Evolutionary conservation across 495 filamentous ascomycete genomes (phyloP).

Genomic region (Aspergillus funiculosus): DNA sequence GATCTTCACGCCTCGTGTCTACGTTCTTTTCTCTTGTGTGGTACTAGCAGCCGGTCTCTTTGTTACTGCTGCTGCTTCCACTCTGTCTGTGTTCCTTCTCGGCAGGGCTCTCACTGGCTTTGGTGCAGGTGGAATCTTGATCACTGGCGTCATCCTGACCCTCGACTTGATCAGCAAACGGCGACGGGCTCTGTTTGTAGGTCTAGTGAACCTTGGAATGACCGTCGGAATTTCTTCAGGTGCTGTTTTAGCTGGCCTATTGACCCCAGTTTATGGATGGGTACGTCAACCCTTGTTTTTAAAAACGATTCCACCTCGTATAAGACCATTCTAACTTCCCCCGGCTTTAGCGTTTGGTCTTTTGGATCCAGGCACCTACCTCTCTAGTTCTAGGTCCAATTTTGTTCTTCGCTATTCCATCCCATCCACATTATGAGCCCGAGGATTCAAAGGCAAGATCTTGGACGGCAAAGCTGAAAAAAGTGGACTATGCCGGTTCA

Average conservation of each 20-base stretch:
- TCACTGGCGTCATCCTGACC: slow-evolving; percentile 60
- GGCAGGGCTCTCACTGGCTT: slow-evolving; percentile 60
- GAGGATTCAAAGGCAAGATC: slow-evolving; percentile 18
- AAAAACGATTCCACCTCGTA: too few species aligned
- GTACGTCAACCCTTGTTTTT: slow-evolving; percentile 36
- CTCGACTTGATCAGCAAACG: slow-evolving; percentile 60
- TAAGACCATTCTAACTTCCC: neutral
- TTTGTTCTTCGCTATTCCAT: slow-evolving; percentile 56
- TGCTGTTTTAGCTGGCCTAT: slow-evolving; percentile 61
- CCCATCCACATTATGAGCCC: slow-evolving; percentile 25
- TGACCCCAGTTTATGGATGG: slow-evolving; percentile 61
- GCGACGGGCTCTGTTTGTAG: slow-evolving; percentile 62
- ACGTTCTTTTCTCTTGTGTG: slow-evolving; percentile 50
- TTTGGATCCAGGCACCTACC: slow-evolving; percentile 59
- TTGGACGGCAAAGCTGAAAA: slow-evolving; percentile 45
- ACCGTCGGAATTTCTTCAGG: slow-evolving; percentile 66
- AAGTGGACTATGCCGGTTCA: slow-evolving; percentile 65
- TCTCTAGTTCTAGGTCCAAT: slow-evolving; percentile 50
- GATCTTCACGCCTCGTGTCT: slow-evolving; percentile 59
- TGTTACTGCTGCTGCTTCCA: slow-evolving; percentile 52
- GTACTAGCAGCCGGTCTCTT: slow-evolving; percentile 57
- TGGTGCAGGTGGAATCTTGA: slow-evolving; percentile 62
- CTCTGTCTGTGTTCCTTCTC: slow-evolving; percentile 55
- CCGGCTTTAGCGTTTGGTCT: slow-evolving; percentile 52
- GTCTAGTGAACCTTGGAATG: slow-evolving; percentile 58